A percentile compares a stretch with the other conserved stretches of the same genome.
These are phyloP conservation scores for Talaromyces borbonicus DNA, from an alignment of 495 filamentous ascomycete genomes.

Conservation along the genomic window DNA sequence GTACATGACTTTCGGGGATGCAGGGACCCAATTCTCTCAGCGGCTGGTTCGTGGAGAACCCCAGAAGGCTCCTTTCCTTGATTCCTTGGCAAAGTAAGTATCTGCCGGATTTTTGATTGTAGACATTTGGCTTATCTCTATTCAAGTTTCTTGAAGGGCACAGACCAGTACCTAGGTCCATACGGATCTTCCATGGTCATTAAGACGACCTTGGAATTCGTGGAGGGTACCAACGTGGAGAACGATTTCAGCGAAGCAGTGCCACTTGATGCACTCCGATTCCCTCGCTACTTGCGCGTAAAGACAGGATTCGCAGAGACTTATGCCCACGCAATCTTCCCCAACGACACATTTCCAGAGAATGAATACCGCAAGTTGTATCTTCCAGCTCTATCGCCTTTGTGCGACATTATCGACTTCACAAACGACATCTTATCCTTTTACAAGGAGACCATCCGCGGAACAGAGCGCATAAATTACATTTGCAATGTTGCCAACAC, in stretches of 20 bases:
- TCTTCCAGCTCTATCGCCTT: slow-evolving; percentile 3
- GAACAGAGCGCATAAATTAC: slow-evolving; percentile 6
- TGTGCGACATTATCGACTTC: slow-evolving; percentile 1
- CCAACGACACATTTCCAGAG: slow-evolving; percentile 8
- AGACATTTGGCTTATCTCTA: background rate
- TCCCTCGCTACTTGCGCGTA: slow-evolving; percentile 8
- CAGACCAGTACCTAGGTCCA: background rate
- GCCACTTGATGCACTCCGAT: background rate
- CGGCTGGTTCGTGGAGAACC: background rate
- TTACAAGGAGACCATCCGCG: slow-evolving; percentile 10
- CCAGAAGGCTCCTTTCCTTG: background rate
- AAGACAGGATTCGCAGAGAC: slow-evolving; percentile 7
- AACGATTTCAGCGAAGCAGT: background rate
- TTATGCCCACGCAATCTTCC: slow-evolving; percentile 5
- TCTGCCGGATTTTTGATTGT: background rate
- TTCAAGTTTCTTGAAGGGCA: background rate
- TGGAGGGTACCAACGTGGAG: background rate
- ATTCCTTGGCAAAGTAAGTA: background rate
- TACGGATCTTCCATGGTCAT: background rate
- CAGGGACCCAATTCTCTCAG: background rate
- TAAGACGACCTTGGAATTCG: slow-evolving; percentile 6
- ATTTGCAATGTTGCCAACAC: slow-evolving; percentile 8
- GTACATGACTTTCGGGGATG: background rate
- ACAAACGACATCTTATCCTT: slow-evolving; percentile 11
- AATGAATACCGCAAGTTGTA: slow-evolving; percentile 2